These are phyloP conservation scores for Myochromella boudieri DNA, from an alignment of 768 basidiomycete species.

Conservation along the genomic window DNA sequence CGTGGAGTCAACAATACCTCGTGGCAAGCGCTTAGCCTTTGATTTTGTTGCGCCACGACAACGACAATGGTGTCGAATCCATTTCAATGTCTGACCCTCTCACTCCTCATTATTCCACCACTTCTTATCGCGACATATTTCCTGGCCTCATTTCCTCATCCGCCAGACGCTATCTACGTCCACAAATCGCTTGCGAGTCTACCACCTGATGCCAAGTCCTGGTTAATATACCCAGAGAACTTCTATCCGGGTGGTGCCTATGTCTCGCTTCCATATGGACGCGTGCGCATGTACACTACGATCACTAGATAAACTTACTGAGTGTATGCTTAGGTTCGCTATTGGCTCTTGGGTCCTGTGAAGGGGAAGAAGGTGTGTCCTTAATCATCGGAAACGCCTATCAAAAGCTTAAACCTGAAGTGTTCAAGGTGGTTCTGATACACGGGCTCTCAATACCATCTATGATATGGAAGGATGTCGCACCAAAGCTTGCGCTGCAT, in stretches of 20 bases:
- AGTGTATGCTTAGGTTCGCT: conserved; percentile 50
- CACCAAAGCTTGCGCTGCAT: conserved; percentile 56
- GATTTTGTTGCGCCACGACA: conserved; percentile 16
- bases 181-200: conserved; percentile 63
- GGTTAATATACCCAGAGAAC: conserved; percentile 73
- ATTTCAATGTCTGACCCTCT: conserved; percentile 49
- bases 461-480: conserved; percentile 76
- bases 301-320: background rate
- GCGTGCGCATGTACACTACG: conserved; percentile 31
- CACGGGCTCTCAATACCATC: conserved; percentile 78
- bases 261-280: conserved; percentile 63
- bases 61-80: conserved; percentile 26
- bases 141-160: conserved; percentile 63
- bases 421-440: conserved; percentile 64
- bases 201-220: conserved; percentile 52
- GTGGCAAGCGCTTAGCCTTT: too few species aligned
- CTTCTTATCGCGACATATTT: conserved; percentile 61
- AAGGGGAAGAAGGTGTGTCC: conserved; percentile 59
- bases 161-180: conserved; percentile 48
- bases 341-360: conserved; percentile 77
- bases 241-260: conserved; percentile 66
- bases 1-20: too few species aligned
- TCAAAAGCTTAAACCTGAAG: background rate
- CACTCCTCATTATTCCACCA: conserved; percentile 60
- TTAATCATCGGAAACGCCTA: conserved; percentile 2